A percentile compares a stretch with the other conserved stretches of the same genome.
Conservation (phyloP, 139 green algal genomes). For the Chlamydomonas asymmetrica region DNA sequence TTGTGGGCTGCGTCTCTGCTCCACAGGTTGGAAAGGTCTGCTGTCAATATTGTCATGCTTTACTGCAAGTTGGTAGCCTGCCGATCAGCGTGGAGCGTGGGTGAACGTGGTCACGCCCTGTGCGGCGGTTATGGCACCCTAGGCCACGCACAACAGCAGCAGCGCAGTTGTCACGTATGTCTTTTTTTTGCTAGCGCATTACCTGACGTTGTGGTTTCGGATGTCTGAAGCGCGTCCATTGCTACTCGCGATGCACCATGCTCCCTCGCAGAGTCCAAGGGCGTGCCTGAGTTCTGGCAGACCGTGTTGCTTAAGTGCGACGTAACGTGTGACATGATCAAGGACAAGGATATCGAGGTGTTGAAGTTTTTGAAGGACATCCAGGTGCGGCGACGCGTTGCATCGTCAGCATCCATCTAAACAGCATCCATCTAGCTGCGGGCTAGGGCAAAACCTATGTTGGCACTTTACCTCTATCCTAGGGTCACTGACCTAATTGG, state of each 20-base stretch:
- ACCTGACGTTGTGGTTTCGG: too few species aligned
- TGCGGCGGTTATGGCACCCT: slow-evolving; percentile 20
- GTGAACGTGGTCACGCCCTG: slow-evolving; percentile 16
- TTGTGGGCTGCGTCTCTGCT: too few species aligned
- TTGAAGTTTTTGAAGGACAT: slow-evolving; percentile 84
- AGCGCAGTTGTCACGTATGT: too few species aligned
- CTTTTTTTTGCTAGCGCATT: too few species aligned
- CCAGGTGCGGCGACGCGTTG: too few species aligned
- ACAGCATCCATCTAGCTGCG: neutral
- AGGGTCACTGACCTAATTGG: neutral
- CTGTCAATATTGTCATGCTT: neutral
- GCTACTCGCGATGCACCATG: too few species aligned
- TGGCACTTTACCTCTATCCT: neutral
- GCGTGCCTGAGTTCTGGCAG: slow-evolving; percentile 91
- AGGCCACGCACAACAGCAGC: too few species aligned
- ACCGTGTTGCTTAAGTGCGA: slow-evolving; percentile 75
- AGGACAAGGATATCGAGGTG: slow-evolving; percentile 88
- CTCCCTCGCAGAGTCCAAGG: slow-evolving; percentile 31
- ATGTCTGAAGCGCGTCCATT: too few species aligned
- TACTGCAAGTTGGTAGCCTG: neutral
- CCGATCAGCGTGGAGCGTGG: too few species aligned
- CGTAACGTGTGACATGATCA: slow-evolving; percentile 60
- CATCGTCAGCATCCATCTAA: neutral
- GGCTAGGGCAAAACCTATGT: neutral
- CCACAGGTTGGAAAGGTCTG: too few species aligned